Evolutionary conservation across 352 stramenopile species (phyloP), one percentile per base, ranked within the genome.

Genomic region (Pythium phragmitis): DNA sequence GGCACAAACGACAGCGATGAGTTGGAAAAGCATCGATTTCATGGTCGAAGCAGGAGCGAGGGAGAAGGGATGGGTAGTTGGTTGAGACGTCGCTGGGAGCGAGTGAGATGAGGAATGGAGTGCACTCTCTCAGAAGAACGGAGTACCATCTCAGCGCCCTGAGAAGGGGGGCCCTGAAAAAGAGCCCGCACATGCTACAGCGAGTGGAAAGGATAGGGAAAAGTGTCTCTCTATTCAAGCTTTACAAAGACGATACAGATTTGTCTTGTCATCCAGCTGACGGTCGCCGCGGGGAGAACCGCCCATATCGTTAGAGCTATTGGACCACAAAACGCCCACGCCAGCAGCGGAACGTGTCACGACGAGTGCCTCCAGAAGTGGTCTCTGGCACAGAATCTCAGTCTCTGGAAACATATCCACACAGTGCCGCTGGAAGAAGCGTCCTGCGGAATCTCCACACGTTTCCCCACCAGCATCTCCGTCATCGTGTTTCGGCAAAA

Each of bases 51-150:
- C 26, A 30, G 26, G 4, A 30, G 26, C 26, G 52, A 16, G 37
- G 7, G n/a, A 36, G 28, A 54, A 56, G 16, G 21, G 8, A 8
- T 8, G 7, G 37, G 37, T 54, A 30, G 34, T 7, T 37, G n/a
- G 45, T 47, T 42, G 4, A 9, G 19, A 63, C 56, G 28, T 55
- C 56, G 43, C 42, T 42, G 37, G 33, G 13, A 23, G 56, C 56
- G 56, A 63, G 56, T 63, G 36, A 21, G 37, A 48, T 36, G 19
- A 9, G 28, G 30, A 63, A 54, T 53, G 56, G 52, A 17, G 23
- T 30, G 21, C 1, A 26, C 26, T 30, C 26, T 1, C 4, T 30
- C 26, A 30, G 43, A 19, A 34, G 28, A 30, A 14, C 12, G 17
- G 6, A n/a, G 50, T 42, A 16, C 37, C 37, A 16, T 17, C 11